These are phyloP conservation scores for Fusarium algeriense DNA, from an alignment of 2,329 filamentous ascomycete genomes.

Conservation along the genomic window DNA sequence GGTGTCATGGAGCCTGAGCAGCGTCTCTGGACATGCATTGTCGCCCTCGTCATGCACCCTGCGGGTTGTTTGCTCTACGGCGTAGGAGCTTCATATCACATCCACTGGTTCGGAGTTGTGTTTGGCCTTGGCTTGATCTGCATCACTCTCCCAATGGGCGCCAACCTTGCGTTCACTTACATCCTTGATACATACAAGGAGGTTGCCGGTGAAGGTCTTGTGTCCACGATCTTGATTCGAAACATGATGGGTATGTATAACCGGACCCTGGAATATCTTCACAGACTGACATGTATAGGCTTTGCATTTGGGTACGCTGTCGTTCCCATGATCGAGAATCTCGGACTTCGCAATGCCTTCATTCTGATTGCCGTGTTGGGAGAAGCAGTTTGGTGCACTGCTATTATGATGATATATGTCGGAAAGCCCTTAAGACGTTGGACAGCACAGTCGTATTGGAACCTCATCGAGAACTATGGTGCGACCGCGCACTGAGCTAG, in stretches of 20 bases:
- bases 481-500: background rate
- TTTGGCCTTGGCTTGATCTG: conserved; percentile 15
- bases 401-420: conserved; percentile 2
- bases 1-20: conserved; percentile 47
- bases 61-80: conserved; percentile 41
- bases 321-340: conserved; percentile 3
- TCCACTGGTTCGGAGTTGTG: conserved; percentile 44
- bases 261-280: background rate
- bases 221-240: conserved; percentile 3
- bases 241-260: conserved; percentile 15
- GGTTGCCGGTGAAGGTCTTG: conserved; percentile 2
- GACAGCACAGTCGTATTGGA: conserved; percentile 2
- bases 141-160: background rate
- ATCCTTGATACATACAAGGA: conserved; percentile 12
- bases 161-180: conserved; percentile 14
- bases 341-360: conserved; percentile 5
- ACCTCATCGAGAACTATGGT: conserved; percentile 2
- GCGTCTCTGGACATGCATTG: conserved; percentile 40
- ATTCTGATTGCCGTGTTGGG: background rate
- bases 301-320: conserved; percentile 6
- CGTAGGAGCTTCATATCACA: conserved; percentile 31
- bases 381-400: conserved; percentile 9
- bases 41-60: conserved; percentile 41
- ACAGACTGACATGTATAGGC: background rate
- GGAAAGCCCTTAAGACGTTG: background rate